Base-by-base conservation (phyloP, 2,329 filamentous ascomycete species). In the Aspergillaceae sp. region DNA sequence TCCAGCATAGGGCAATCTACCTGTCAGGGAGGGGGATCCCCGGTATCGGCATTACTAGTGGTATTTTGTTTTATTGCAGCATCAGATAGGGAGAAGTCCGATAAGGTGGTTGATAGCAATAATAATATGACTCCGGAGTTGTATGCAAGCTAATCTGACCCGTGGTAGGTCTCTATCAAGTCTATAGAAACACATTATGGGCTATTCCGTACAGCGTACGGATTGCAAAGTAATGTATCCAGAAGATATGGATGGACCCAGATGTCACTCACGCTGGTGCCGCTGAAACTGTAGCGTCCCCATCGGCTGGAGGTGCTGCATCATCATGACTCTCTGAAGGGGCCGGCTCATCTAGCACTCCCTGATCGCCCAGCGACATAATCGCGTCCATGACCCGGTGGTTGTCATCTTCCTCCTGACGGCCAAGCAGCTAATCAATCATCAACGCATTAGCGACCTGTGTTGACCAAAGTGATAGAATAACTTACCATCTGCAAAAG, bases 361-460 rank as follows among this genome's bases (percentile, higher is more conserved):
- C 68, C 41, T 64, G 61, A 38, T 71, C 63, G 1, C 71, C 71
- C 5, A 74, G 54, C 59, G 59, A 67, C 44, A 57, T 50, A 47
- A 74, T 72, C 37, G 64, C 65, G 50, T 66, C 61, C 64, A 73
- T 68, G 7, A 67, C 59, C 37, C 59, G 64, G 40, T 61, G 65
- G 45, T 68, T 58, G 33, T 70, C 66, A 29, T 73, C 69, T 46
- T 68, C 63, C 43, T 64, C 63, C 53, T 73, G 66, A 42, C 64
- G 66, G 32, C 64, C 66, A 37, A 73, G 53, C 46, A 74, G 63
- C 66, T 71, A 43, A 27, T 7, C 7, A 11, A 19, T 36, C 3
- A 10, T 38, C 19, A 36, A 29, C 3, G 8, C 4, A 41, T 53
- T 46, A 53, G 52, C 19, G 5, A 38, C 8, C 26, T 5, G 32